These are phyloP conservation scores for Trametes gibbosa DNA, from an alignment of 768 basidiomycete genomes.

Conservation along the genomic window DNA sequence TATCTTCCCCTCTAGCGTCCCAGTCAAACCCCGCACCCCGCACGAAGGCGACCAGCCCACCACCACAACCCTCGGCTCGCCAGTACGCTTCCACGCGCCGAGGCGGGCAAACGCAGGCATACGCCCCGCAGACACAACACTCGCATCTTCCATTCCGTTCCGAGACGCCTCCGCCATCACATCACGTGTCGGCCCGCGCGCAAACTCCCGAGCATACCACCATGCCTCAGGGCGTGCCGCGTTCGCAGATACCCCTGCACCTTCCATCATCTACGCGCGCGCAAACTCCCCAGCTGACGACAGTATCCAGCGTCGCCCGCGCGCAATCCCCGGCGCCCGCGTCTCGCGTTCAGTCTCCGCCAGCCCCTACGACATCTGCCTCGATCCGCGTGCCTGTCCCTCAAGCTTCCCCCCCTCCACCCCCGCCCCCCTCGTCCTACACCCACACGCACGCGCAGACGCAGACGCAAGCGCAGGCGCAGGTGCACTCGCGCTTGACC, in stretches of 20 bases:
- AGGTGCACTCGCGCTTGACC: conserved; percentile 2
- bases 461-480: conserved; percentile 10
- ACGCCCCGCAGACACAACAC: background rate
- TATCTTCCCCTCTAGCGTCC: background rate
- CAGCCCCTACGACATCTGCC: background rate
- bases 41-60: background rate
- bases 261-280: conserved; percentile 1
- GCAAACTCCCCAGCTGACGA: conserved; percentile 8
- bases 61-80: conserved; percentile 12
- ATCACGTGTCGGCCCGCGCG: conserved; percentile 4
- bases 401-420: background rate
- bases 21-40: background rate
- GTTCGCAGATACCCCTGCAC: conserved; percentile 8
- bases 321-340: conserved; percentile 15
- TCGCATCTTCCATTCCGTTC: conserved; percentile 15
- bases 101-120: background rate
- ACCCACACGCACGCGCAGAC: conserved; percentile 1
- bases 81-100: conserved; percentile 6
- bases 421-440: conserved; percentile 10
- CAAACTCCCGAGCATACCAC: conserved; percentile 3
- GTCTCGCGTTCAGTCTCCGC: conserved; percentile 16
- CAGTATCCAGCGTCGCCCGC: conserved; percentile 1
- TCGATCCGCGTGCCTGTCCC: background rate
- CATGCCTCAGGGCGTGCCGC: background rate
- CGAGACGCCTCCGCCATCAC: conserved; percentile 10